A percentile compares a stretch with the other conserved stretches of the same genome.
These are phyloP conservation scores for Schwanniomyces yamadae DNA, from an alignment of 805 yeast genomes.

Conservation along the genomic window DNA sequence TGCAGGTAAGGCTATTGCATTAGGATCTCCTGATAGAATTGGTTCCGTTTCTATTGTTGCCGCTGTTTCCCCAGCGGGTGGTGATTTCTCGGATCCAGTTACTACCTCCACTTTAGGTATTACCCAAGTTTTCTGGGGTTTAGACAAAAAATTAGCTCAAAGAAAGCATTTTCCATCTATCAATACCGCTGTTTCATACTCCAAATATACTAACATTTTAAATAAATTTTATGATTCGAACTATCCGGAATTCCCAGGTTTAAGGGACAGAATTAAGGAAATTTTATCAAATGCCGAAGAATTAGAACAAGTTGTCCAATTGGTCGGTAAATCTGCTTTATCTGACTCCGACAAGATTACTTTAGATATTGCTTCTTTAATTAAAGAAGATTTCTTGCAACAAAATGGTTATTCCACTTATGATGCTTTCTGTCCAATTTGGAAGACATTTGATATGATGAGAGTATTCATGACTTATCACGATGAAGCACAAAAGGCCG, in stretches of 20 bases:
- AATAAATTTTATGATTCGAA: conserved; percentile 79
- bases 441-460: conserved; percentile 99
- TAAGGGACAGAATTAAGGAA: conserved; percentile 92
- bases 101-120: conserved; percentile 98
- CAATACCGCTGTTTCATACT: conserved; percentile 93
- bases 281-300: conserved; percentile 96
- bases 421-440: conserved; percentile 98
- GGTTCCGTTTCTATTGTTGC: conserved; percentile 99
- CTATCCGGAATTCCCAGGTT: conserved; percentile 86
- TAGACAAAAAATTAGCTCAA: conserved; percentile 98
- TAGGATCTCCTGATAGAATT: conserved; percentile 93
- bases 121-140: conserved; percentile 99
- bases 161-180: conserved; percentile 99
- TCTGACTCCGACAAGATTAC: conserved; percentile 97
- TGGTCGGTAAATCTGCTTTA: conserved; percentile 97
- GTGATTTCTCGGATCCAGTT: conserved; percentile 99
- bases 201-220: conserved; percentile 89
- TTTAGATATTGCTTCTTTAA: conserved; percentile 83
- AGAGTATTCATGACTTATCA: conserved; percentile 85
- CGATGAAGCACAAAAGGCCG: conserved; percentile 97
- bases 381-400: conserved; percentile 97
- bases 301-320: conserved; percentile 97
- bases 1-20: conserved; percentile 94
- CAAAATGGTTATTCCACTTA: conserved; percentile 98
- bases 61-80: conserved; percentile 99